Evolutionary conservation across 2,329 filamentous ascomycete genomes (phyloP).

Genomic region (Diaporthe batatas): DNA sequence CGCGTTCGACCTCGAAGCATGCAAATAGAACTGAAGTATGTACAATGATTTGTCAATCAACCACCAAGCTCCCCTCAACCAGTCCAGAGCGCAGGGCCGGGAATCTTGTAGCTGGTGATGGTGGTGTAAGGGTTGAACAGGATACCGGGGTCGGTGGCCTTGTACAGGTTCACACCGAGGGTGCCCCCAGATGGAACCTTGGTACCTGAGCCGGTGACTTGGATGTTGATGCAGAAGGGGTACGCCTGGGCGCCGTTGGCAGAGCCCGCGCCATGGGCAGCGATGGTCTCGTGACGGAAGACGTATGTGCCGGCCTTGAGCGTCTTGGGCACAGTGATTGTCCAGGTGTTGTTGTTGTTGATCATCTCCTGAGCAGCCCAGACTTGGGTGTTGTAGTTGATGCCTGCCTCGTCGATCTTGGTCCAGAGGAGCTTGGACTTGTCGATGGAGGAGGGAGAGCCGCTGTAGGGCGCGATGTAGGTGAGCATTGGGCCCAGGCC

Average conservation of each 20-base stretch:
- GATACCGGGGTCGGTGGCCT: conserved; percentile 46
- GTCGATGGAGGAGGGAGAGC: conserved; percentile 45
- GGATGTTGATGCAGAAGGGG: conserved; percentile 62
- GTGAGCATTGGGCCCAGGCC: conserved; percentile 48
- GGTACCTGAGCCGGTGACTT: conserved; percentile 55
- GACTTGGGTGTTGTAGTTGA: conserved; percentile 43
- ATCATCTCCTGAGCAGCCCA: conserved; percentile 59
- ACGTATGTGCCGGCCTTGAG: conserved; percentile 59
- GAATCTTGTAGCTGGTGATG: conserved; percentile 47
- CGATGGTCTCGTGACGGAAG: conserved; percentile 63
- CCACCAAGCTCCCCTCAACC: background rate
- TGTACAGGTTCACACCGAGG: conserved; percentile 46
- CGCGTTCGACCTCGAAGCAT: background rate
- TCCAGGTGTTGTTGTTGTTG: conserved; percentile 62
- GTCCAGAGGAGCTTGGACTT: conserved; percentile 52
- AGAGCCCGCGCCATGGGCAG: conserved; percentile 56
- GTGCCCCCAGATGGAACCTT: conserved; percentile 48
- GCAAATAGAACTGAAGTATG: background rate
- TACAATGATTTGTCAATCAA: background rate
- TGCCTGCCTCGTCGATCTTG: conserved; percentile 53
- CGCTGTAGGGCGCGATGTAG: conserved; percentile 48
- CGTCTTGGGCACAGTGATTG: conserved; percentile 52
- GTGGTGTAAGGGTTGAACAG: conserved; percentile 47
- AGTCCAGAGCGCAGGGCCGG: conserved; percentile 47
- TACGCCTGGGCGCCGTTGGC: conserved; percentile 62